A percentile compares a stretch with the other conserved stretches of the same genome.
These are phyloP conservation scores for Boletus eberwhitei DNA, from an alignment of 768 basidiomycete species.

Conservation along the genomic window DNA sequence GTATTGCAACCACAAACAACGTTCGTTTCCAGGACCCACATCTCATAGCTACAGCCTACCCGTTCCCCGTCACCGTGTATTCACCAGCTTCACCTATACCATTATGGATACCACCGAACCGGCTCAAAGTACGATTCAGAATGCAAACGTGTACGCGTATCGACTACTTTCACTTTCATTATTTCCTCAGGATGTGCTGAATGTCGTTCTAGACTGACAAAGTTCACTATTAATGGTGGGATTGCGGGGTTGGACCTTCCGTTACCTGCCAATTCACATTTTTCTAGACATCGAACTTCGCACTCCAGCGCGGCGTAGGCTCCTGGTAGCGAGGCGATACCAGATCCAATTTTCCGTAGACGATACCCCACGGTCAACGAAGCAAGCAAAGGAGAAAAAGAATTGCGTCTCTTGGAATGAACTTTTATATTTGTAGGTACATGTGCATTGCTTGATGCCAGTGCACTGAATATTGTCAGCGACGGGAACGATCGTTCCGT, in stretches of 20 bases:
- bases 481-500: conserved; percentile 13
- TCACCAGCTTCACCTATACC: neutral
- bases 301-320: conserved; percentile 1
- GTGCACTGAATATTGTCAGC: conserved; percentile 3
- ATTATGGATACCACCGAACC: neutral
- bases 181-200: neutral
- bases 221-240: conserved; percentile 12
- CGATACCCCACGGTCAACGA: conserved; percentile 13
- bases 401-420: conserved; percentile 10
- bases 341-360: conserved; percentile 8
- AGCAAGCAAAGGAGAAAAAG: conserved; percentile 8
- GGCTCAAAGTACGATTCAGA: neutral
- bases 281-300: conserved; percentile 12
- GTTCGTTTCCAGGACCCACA: conserved; percentile 10
- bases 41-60: neutral
- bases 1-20: conserved; percentile 16
- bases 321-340: conserved; percentile 9
- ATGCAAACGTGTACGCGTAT: conserved; percentile 4
- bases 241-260: neutral
- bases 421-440: conserved; percentile 15
- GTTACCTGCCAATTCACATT: neutral
- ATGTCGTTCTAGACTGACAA: conserved; percentile 2
- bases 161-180: neutral
- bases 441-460: neutral
- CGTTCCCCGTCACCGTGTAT: neutral